A percentile compares a stretch with the other conserved stretches of the same genome.
Evolutionary conservation across 2,329 filamentous ascomycete genomes (phyloP).

Genomic region (Calonectria multiphialidica): DNA sequence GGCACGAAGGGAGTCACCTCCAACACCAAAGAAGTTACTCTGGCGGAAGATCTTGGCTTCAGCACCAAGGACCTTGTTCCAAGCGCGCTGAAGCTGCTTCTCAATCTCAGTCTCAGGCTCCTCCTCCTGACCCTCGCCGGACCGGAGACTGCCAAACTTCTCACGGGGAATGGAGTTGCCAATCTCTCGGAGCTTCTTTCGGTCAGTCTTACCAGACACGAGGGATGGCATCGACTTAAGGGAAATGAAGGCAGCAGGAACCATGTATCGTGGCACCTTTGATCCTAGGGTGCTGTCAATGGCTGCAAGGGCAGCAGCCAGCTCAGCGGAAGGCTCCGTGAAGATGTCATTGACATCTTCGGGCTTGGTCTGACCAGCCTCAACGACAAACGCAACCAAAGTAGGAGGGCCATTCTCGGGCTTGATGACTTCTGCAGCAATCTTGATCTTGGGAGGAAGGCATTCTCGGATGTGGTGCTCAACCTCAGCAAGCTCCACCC

Average conservation of each 20-base stretch:
- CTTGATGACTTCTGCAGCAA: constrained; percentile 61
- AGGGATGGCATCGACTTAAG: constrained; percentile 41
- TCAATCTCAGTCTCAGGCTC: constrained; percentile 54
- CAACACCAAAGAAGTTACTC: constrained; percentile 61
- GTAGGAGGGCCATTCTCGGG: constrained; percentile 48
- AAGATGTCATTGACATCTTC: constrained; percentile 20
- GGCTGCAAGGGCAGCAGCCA: constrained; percentile 45
- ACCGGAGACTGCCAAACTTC: constrained; percentile 49
- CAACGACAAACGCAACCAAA: constrained; percentile 37
- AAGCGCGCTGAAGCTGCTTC: constrained; percentile 51
- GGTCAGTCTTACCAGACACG: constrained; percentile 40
- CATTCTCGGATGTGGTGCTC: constrained; percentile 59
- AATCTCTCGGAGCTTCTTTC: constrained; percentile 49
- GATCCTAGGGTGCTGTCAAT: constrained; percentile 48
- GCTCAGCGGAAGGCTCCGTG: constrained; percentile 47
- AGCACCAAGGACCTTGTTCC: constrained; percentile 52
- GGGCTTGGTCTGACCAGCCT: constrained; percentile 31
- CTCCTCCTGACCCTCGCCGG: constrained; percentile 37
- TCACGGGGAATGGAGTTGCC: constrained; percentile 56
- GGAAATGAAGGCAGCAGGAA: constrained; percentile 35
- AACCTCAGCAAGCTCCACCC: constrained; percentile 70
- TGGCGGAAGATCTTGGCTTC: constrained; percentile 50
- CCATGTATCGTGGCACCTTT: constrained; percentile 40
- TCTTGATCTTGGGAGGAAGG: constrained; percentile 54
- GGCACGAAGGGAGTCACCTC: constrained; percentile 64